phyloP scores from a whole-genome alignment of 495 filamentous ascomycete species.

The Penicillium verhagenii region DNA sequence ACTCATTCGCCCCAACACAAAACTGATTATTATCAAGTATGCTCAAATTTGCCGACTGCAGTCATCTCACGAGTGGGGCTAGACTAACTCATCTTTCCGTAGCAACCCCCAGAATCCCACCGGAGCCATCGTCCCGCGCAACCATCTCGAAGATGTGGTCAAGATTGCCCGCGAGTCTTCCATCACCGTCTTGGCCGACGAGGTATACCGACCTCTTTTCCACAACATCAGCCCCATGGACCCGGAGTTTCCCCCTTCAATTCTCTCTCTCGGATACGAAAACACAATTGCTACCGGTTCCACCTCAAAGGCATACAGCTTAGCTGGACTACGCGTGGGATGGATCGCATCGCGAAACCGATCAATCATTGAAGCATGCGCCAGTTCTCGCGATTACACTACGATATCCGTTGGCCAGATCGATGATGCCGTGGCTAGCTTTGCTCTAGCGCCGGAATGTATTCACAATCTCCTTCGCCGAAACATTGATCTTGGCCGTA shows the following conservation, averaged over 20 bases:
- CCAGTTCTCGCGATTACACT: conserved; percentile 74
- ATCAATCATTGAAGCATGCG: conserved; percentile 63
- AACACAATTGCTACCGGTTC: conserved; percentile 74
- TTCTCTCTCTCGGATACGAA: conserved; percentile 69
- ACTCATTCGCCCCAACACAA: conserved; percentile 74
- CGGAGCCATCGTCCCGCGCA: conserved; percentile 64
- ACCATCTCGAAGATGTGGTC: conserved; percentile 60
- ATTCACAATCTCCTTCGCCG: conserved; percentile 65
- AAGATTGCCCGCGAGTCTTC: conserved; percentile 59
- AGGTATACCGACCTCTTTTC: conserved; percentile 90
- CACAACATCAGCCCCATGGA: conserved; percentile 63
- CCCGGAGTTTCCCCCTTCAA: conserved; percentile 61
- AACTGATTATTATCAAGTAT: conserved; percentile 67
- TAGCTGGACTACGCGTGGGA: conserved; percentile 79
- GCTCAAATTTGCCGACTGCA: not conserved
- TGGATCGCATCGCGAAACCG: conserved; percentile 74
- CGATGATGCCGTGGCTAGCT: conserved; percentile 77
- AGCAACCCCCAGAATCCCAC: conserved; percentile 93
- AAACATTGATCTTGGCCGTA: conserved; percentile 69
- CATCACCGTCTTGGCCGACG: conserved; percentile 73
- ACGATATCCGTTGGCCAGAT: conserved; percentile 82
- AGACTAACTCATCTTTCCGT: conserved; percentile 9
- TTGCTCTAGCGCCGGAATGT: conserved; percentile 62
- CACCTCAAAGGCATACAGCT: conserved; percentile 81
- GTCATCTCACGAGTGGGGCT: not conserved